phyloP scores from a whole-genome alignment of 1,284 basidiomycete species.

The Malassezia nana region DNA sequence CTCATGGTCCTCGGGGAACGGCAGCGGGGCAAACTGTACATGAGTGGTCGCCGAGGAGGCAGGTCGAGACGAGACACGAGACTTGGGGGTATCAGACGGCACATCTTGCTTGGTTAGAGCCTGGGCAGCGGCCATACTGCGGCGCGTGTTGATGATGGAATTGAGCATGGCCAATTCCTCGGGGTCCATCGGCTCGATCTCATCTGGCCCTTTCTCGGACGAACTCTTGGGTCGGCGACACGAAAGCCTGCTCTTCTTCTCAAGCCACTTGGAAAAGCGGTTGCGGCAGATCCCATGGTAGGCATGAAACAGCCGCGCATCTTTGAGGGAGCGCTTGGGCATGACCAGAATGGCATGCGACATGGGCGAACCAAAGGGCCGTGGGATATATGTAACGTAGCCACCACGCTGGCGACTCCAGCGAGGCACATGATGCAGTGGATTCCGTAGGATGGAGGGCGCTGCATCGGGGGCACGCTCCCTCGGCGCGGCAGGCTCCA shows the following conservation, averaged over 20 bases:
- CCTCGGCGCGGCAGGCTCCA: not conserved
- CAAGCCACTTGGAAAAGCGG: not conserved
- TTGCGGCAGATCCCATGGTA: not conserved
- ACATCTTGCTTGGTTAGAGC: conserved; percentile 21
- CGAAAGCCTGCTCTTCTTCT: not conserved
- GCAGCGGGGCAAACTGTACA: conserved; percentile 5
- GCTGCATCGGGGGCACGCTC: not conserved
- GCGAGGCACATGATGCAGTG: not conserved
- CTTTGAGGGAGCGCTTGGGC: not conserved
- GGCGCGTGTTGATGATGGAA: conserved; percentile 46
- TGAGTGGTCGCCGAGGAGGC: not conserved
- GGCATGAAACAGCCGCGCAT: not conserved
- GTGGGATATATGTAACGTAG: not conserved
- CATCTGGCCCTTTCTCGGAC: not conserved
- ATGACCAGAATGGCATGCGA: not conserved
- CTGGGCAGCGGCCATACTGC: conserved; percentile 43
- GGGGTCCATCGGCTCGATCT: conserved; percentile 31
- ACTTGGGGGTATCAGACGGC: not conserved
- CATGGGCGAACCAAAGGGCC: no score
- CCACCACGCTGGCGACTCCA: not conserved
- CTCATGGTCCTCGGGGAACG: not conserved
- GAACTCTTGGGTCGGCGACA: not conserved
- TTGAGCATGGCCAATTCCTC: conserved; percentile 45
- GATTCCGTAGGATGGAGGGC: not conserved
- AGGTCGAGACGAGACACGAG: not conserved